phyloP scores from a whole-genome alignment of 768 basidiomycete species.

The Boletus tomentosulus region DNA sequence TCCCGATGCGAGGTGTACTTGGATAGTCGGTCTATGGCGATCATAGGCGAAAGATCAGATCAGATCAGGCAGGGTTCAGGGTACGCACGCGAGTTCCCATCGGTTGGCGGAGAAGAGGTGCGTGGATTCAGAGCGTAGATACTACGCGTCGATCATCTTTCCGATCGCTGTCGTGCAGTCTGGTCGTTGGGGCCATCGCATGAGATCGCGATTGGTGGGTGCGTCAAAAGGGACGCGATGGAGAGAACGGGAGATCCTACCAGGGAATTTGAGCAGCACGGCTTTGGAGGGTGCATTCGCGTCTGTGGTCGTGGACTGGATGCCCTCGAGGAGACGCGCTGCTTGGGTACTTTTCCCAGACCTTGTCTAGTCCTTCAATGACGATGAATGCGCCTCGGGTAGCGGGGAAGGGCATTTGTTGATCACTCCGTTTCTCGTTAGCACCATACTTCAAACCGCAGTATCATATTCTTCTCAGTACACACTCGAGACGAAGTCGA shows the following conservation, averaged over 20 bases:
- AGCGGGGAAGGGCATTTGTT: too few relatives aligned
- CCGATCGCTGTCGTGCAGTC: constrained; percentile 91
- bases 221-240: too few relatives aligned
- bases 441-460: too few relatives aligned
- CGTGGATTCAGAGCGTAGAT: constrained; percentile 74
- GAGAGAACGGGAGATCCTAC: too few relatives aligned
- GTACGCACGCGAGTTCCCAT: constrained; percentile 85
- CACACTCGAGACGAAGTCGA: too few relatives aligned
- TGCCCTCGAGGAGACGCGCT: constrained; percentile 48
- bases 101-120: constrained; percentile 92
- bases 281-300: constrained; percentile 27
- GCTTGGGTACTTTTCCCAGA: constrained; percentile 94
- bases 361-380: constrained; percentile 88
- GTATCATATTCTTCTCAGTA: too few relatives aligned
- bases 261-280: constrained; percentile 82
- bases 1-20: constrained; percentile 53
- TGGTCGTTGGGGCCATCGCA: constrained; percentile 35
- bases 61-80: background rate
- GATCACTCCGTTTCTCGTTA: too few relatives aligned
- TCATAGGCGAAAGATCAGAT: too few relatives aligned
- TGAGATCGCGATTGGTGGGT: background rate
- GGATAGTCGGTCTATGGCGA: constrained; percentile 52
- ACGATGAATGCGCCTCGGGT: constrained; percentile 81
- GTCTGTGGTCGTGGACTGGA: constrained; percentile 43
- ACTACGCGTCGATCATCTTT: constrained; percentile 89